Percentiles rank a stretch among this genome's conserved stretches.
Conservation (phyloP, 2,329 filamentous ascomycete species). For the Escovopsis weberi region DNA sequence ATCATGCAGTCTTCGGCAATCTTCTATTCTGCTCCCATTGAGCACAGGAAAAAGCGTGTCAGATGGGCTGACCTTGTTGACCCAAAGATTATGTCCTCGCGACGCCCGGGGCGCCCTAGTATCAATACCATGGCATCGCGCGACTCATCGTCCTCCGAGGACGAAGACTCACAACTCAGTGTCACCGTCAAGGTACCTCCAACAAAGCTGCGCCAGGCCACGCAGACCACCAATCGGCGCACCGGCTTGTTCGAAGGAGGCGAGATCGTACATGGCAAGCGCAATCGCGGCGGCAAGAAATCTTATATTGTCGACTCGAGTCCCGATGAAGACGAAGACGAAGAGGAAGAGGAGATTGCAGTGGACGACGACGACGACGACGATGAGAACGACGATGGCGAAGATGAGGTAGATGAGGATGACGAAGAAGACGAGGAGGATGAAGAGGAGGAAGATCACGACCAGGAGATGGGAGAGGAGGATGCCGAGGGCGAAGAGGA, state of each 20-base stretch:
- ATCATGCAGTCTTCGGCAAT: no score
- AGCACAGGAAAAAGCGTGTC: conserved; percentile 12
- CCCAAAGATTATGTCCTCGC: conserved; percentile 33
- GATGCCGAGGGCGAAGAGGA: conserved; percentile 18
- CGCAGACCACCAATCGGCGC: conserved; percentile 23
- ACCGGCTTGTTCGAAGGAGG: conserved; percentile 27
- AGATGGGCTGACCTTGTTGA: conserved; percentile 26
- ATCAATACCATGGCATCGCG: conserved; percentile 25
- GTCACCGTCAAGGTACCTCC: conserved; percentile 38
- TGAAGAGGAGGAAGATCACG: conserved; percentile 23
- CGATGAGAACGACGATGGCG: conserved; percentile 29
- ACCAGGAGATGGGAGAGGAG: conserved; percentile 28
- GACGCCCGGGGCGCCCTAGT: conserved; percentile 33
- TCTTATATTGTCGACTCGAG: conserved; percentile 45
- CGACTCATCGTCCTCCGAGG: conserved; percentile 30
- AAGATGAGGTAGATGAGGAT: conserved; percentile 26
- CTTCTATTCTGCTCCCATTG: no score
- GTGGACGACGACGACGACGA: conserved; percentile 28
- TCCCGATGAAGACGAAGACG: conserved; percentile 28
- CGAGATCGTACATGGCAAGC: conserved; percentile 34
- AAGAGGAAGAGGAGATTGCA: conserved; percentile 19
- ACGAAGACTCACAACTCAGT: conserved; percentile 28
- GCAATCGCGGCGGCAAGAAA: conserved; percentile 41
- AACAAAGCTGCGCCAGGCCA: conserved; percentile 37
- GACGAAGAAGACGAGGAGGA: conserved; percentile 30